phyloP scores from a whole-genome alignment of 768 basidiomycete species.

The Podaxis carcinomalis region DNA sequence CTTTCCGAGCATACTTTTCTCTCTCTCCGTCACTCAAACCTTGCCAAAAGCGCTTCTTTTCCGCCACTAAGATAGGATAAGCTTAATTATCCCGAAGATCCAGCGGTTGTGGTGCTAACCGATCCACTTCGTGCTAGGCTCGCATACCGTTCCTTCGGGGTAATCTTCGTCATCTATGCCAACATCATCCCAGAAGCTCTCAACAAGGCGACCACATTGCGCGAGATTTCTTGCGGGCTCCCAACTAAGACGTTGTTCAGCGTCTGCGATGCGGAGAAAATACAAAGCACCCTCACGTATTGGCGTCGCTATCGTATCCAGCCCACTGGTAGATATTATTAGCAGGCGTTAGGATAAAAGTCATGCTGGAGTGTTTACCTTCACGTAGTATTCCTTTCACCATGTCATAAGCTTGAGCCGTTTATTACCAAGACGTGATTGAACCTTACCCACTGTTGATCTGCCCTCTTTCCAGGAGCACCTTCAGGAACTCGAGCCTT shows the following conservation, averaged over 20 bases:
- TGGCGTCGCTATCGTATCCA: constrained; percentile 49
- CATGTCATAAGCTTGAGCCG: not conserved
- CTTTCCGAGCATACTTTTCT: constrained; percentile 14
- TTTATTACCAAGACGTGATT: not conserved
- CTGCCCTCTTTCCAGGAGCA: constrained; percentile 17
- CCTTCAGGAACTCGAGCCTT: constrained; percentile 43
- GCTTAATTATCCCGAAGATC: not conserved
- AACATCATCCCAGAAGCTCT: constrained; percentile 62
- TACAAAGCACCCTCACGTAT: constrained; percentile 41
- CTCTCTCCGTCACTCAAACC: constrained; percentile 20
- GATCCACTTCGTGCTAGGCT: constrained; percentile 54
- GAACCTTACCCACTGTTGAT: constrained; percentile 13
- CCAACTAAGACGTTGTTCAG: constrained; percentile 44
- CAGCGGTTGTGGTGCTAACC: constrained; percentile 30
- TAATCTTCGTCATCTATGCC: constrained; percentile 58
- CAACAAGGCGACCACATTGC: constrained; percentile 52
- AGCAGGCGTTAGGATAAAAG: not conserved
- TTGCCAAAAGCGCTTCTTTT: constrained; percentile 32
- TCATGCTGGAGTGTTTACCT: constrained; percentile 36
- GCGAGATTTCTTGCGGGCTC: constrained; percentile 59
- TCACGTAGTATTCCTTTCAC: constrained; percentile 60
- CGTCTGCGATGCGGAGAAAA: not conserved
- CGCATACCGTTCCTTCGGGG: constrained; percentile 35
- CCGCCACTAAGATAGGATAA: constrained; percentile 24
- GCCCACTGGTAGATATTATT: constrained; percentile 49